Conservation (phyloP, 2,329 filamentous ascomycete species). For the Fusarium staphyleae region DNA sequence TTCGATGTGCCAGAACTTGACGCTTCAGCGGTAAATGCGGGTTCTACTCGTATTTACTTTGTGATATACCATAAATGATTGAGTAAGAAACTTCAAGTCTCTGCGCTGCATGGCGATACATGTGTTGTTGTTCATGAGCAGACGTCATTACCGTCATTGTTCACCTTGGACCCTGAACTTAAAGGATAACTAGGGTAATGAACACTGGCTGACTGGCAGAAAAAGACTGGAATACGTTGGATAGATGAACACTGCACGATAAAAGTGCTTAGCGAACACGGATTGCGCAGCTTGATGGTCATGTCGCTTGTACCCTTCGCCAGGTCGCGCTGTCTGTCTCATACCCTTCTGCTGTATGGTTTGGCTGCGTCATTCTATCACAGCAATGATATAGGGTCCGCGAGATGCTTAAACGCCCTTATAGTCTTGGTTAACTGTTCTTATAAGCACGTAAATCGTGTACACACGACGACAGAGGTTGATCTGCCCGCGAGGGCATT, state of each 20-base stretch:
- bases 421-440: background rate
- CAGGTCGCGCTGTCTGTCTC: too few relatives aligned
- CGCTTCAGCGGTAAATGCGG: background rate
- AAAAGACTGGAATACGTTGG: too few relatives aligned
- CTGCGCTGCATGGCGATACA: background rate
- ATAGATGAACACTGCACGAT: background rate
- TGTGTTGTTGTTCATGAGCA: constrained; percentile 3
- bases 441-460: background rate
- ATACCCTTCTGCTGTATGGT: too few relatives aligned
- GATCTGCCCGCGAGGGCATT: constrained; percentile 3
- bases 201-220: background rate
- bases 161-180: background rate
- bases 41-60: background rate
- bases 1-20: constrained; percentile 11
- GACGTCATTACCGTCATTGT: constrained; percentile 2
- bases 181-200: background rate
- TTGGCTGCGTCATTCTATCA: too few relatives aligned
- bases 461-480: background rate
- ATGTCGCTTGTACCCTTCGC: too few relatives aligned
- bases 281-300: too few relatives aligned
- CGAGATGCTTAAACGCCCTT: background rate
- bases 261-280: background rate
- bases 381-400: background rate
- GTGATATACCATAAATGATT: background rate
- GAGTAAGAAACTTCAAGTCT: too few relatives aligned